phyloP scores from a whole-genome alignment of 1,284 basidiomycete species.

The Pisolithus thermaeus region DNA sequence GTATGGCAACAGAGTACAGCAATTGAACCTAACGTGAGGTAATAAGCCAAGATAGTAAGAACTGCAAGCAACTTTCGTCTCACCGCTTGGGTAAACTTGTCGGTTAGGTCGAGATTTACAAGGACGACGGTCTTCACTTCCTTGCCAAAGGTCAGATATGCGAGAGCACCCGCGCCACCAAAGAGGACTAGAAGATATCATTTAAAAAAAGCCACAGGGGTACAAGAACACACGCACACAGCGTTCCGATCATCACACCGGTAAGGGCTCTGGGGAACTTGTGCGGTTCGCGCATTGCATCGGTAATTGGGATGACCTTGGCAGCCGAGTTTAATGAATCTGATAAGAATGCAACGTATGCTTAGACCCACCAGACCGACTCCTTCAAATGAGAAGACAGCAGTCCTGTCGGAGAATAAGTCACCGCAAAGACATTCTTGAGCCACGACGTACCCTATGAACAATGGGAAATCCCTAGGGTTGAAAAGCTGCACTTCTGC shows the following conservation, averaged over 20 bases:
- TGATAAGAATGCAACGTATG: not conserved
- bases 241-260: conserved; percentile 84
- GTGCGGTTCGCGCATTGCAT: conserved; percentile 91
- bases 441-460: conserved; percentile 70
- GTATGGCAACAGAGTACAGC: conserved; percentile 88
- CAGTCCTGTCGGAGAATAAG: conserved; percentile 54
- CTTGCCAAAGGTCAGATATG: conserved; percentile 86
- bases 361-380: conserved; percentile 75
- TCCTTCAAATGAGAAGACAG: conserved; percentile 98
- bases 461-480: conserved; percentile 79
- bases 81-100: conserved; percentile 86
- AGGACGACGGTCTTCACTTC: conserved; percentile 92
- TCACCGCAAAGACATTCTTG: not conserved
- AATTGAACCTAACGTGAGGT: conserved; percentile 57
- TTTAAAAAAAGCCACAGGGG: conserved; percentile 7
- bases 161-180: conserved; percentile 84
- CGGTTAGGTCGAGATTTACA: conserved; percentile 84
- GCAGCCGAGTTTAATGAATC: conserved; percentile 4
- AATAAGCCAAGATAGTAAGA: not conserved
- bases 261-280: conserved; percentile 89
- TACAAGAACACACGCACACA: conserved; percentile 37
- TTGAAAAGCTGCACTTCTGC: conserved; percentile 92
- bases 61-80: conserved; percentile 17
- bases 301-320: conserved; percentile 90
- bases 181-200: conserved; percentile 59